Conservation (phyloP, 805 yeast genomes). For the Metschnikowia peoriensis region DNA sequence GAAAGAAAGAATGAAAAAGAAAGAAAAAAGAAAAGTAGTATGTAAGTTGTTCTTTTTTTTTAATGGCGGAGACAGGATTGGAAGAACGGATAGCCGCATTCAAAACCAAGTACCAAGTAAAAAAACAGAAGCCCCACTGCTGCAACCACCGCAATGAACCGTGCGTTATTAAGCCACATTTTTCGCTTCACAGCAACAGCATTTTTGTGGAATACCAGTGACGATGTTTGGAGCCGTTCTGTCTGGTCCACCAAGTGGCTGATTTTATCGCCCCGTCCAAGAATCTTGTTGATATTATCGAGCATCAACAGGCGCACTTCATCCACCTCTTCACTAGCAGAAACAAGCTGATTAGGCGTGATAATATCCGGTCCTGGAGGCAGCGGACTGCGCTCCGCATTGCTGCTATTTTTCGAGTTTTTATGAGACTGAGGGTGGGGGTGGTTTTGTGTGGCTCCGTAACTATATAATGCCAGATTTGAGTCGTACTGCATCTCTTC, state of each 20-base stretch:
- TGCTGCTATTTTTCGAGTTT: too few relatives aligned
- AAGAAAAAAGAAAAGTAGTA: neutral
- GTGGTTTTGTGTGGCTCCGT: conserved; percentile 26
- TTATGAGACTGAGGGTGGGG: too few relatives aligned
- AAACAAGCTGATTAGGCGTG: conserved; percentile 35
- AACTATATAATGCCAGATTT: conserved; percentile 31
- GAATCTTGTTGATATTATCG: conserved; percentile 66
- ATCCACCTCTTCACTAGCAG: conserved; percentile 55
- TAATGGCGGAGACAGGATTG: conserved; percentile 30
- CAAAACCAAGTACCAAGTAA: conserved; percentile 48
- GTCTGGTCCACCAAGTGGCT: conserved; percentile 75
- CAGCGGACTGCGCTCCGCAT: conserved; percentile 17
- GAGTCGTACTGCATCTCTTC: conserved; percentile 49
- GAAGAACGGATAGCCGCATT: conserved; percentile 56
- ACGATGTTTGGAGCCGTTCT: conserved; percentile 61
- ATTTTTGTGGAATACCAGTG: conserved; percentile 66
- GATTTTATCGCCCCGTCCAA: conserved; percentile 77
- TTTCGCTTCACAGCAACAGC: conserved; percentile 61
- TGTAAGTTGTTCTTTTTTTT: neutral
- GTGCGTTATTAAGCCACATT: conserved; percentile 68
- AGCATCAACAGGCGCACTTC: conserved; percentile 68
- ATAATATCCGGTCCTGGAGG: conserved; percentile 21
- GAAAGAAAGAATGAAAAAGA: too few relatives aligned
- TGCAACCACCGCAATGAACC: conserved; percentile 33
- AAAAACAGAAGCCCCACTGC: conserved; percentile 26